These are phyloP conservation scores for Plasmopara muralis DNA, from an alignment of 352 stramenopile genomes.

Conservation along the genomic window DNA sequence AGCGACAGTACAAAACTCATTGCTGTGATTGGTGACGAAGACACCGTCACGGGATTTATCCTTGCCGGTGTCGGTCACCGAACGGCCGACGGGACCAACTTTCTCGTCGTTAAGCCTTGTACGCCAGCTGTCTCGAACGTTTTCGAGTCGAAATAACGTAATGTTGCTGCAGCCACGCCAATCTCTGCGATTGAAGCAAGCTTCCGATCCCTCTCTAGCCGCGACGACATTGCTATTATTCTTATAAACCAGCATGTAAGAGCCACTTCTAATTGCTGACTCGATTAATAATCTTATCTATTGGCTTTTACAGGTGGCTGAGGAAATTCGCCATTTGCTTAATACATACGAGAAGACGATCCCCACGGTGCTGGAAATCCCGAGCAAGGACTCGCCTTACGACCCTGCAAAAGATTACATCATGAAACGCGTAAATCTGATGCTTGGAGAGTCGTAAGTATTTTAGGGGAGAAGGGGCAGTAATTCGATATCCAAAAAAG, in stretches of 20 bases:
- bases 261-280: neutral
- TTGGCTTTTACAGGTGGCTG: conserved; percentile 73
- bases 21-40: conserved; percentile 89
- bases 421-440: conserved; percentile 95
- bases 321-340: conserved; percentile 97
- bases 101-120: conserved; percentile 95
- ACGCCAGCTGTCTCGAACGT: conserved; percentile 24
- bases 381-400: conserved; percentile 93
- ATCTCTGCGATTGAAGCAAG: conserved; percentile 88
- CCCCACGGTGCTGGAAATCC: conserved; percentile 97
- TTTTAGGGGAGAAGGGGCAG: neutral
- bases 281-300: neutral
- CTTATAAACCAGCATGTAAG: conserved; percentile 98
- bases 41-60: conserved; percentile 98
- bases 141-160: neutral
- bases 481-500: conserved; percentile 1
- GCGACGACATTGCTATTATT: conserved; percentile 97
- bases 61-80: conserved; percentile 94
- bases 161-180: conserved; percentile 58
- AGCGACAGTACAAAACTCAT: conserved; percentile 82
- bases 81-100: conserved; percentile 94
- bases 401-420: conserved; percentile 99
- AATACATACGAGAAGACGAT: conserved; percentile 98
- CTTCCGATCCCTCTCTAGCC: conserved; percentile 89
- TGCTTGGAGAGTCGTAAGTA: conserved; percentile 76